Evolutionary conservation across 140 eudicot genomes (phyloP).

Genomic region (Erigeron philadelphicus): DNA sequence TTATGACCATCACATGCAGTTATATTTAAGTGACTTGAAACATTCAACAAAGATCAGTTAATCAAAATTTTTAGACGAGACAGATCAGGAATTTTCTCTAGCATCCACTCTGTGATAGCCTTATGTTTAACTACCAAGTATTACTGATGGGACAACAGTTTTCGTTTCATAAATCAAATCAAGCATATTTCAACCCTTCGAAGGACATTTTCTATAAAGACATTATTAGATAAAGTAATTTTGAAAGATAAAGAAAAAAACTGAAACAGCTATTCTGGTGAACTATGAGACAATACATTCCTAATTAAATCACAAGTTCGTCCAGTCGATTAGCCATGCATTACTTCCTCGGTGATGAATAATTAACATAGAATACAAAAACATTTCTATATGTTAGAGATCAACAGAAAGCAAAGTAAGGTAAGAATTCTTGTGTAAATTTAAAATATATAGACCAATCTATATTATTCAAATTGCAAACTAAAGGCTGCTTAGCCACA

Average conservation of each 20-base stretch:
- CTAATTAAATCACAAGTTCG: slow-evolving; percentile 7
- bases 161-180: not conserved
- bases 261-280: not conserved
- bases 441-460: not conserved
- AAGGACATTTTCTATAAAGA: not conserved
- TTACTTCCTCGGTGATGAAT: not conserved
- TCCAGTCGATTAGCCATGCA: not conserved
- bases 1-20: not conserved
- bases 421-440: not conserved
- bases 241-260: not conserved
- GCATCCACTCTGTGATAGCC: too few species aligned
- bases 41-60: not conserved
- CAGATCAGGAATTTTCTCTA: not conserved
- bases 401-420: slow-evolving; percentile 8
- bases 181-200: not conserved
- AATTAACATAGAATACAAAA: not conserved
- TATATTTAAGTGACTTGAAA: not conserved
- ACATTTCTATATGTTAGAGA: not conserved
- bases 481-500: not conserved
- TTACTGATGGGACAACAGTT: not conserved
- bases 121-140: too few species aligned
- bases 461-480: not conserved
- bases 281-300: not conserved
- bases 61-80: not conserved
- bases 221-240: not conserved